Base-by-base conservation (phyloP, 2,329 filamentous ascomycete genomes). In the Sporothrix phasma region DNA sequence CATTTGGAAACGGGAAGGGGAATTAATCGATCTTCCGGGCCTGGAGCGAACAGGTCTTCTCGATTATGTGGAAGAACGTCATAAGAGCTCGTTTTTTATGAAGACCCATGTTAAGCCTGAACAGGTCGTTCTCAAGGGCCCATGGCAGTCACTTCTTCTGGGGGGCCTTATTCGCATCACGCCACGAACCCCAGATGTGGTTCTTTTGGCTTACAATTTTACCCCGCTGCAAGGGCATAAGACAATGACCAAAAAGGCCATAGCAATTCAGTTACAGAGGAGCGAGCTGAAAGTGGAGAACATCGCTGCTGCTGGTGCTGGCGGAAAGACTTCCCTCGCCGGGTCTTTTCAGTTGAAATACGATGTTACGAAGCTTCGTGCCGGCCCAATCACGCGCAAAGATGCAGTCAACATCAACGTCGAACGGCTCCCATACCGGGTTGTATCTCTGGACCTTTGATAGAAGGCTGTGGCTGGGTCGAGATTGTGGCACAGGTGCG, bases 401-500 rank as follows among this genome's bases (percentile, higher is more conserved):
- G 79, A 83, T 59, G 88, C 84, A 1, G 81, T 81, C 51, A 85
- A 81, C 45, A 78, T 87, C 53, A 85, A 83, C 64, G 81, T 88
- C 0, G 85, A 90, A 1, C 77, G 80, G 17, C 78, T 97, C 4
- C 90, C 92, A 0, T 99, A 92, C 74, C 83, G 84, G 15, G 85
- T 97, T 2, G 81, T 94, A 66, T 85, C 88, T 8, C 83, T 88
- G 0, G 95, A 99, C 72, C 85, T 99, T 78, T 99, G 15, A 86
- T 99, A 59, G 93, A 97, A 73, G 92, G 94, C 1, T 88, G 92
- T 29, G 94, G 94, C 7, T 99, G 95, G 89, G 82, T 99, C 2
- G 94, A 99, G 75, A 75, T 99, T 46, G 87, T 86, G 0, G 87
- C 87, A 3, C 93, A 99, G 75, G 84, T 95, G 10, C 84, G 93